Conservation (phyloP, 2,329 filamentous ascomycete species). For the Fusarium papillatum region DNA sequence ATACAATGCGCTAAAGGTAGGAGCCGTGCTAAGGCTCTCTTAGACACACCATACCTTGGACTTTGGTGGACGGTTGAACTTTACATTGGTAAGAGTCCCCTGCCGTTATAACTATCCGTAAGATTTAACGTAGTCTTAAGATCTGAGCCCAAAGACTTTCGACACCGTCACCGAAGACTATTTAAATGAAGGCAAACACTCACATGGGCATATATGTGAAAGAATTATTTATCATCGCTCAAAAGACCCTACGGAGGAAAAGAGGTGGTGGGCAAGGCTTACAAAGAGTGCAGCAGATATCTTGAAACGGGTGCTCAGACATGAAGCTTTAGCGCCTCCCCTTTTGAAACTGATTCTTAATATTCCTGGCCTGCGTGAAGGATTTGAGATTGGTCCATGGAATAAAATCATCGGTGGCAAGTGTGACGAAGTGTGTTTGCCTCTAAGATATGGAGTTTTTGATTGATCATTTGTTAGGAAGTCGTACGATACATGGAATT, state of each 20-base stretch:
- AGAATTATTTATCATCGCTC: background rate
- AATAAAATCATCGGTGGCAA: background rate
- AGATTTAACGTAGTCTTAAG: background rate
- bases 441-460: too few species aligned
- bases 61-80: background rate
- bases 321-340: background rate
- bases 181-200: background rate
- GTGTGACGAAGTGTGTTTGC: background rate
- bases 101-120: background rate
- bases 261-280: background rate
- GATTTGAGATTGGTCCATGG: background rate
- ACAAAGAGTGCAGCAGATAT: background rate
- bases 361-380: background rate
- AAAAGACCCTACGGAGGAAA: background rate
- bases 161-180: background rate
- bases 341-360: background rate
- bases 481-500: conserved; percentile 10
- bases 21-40: background rate
- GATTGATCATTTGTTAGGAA: too few species aligned
- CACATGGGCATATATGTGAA: background rate
- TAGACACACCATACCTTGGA: background rate
- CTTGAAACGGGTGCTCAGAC: background rate
- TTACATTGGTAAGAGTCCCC: background rate
- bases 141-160: background rate
- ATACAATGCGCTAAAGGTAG: background rate